These are phyloP conservation scores for Orbilia blumenaviensis DNA, from an alignment of 2,329 filamentous ascomycete species.

Conservation along the genomic window DNA sequence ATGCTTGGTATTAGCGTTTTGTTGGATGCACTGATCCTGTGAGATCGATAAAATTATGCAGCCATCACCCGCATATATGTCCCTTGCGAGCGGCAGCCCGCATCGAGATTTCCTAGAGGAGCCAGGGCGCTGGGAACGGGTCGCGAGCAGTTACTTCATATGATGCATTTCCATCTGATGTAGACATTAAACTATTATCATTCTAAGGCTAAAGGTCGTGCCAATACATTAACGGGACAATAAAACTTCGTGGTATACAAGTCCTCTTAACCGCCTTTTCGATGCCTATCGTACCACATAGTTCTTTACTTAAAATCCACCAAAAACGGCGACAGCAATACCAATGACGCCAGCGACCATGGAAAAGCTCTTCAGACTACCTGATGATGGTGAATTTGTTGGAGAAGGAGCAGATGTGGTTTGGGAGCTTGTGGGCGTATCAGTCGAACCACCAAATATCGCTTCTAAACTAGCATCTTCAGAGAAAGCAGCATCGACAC, in stretches of 20 bases:
- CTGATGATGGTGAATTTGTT: constrained; percentile 19
- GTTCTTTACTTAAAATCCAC: constrained; percentile 21
- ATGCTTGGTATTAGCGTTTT: not conserved
- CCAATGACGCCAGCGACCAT: constrained; percentile 22
- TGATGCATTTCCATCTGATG: not conserved
- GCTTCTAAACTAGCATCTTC: constrained; percentile 24
- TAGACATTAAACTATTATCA: constrained; percentile 17
- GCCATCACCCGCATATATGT: not conserved
- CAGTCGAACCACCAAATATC: constrained; percentile 1
- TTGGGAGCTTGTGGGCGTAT: not conserved
- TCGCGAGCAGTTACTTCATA: not conserved
- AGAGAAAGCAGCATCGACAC: constrained; percentile 23
- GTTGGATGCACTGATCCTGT: not conserved
- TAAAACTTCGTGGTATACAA: constrained; percentile 10
- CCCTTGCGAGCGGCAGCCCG: constrained; percentile 3
- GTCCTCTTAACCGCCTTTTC: not conserved
- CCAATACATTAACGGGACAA: not conserved
- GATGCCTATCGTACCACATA: not conserved
- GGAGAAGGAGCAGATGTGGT: constrained; percentile 23
- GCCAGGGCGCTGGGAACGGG: constrained; percentile 4
- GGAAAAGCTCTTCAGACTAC: constrained; percentile 22
- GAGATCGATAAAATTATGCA: not conserved
- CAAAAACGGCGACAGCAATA: constrained; percentile 25
- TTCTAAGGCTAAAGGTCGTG: constrained; percentile 6
- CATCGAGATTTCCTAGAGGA: not conserved